Base-by-base conservation (phyloP, 2,329 filamentous ascomycete genomes). In the Colletotrichum salicis region DNA sequence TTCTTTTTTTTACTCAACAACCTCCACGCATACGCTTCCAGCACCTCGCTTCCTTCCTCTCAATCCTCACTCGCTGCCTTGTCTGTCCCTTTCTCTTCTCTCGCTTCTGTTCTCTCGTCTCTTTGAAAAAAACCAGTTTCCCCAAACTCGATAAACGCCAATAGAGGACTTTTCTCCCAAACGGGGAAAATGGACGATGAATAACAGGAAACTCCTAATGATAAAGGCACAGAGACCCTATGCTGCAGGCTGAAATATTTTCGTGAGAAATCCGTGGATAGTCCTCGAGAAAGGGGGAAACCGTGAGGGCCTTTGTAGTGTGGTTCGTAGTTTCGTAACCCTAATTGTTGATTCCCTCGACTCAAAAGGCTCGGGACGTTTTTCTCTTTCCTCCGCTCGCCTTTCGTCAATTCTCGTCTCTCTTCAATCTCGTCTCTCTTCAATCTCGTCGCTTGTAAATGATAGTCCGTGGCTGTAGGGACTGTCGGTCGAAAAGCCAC, bases 81-180 rank as follows among this genome's bases (percentile, higher is more conserved):
- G 5, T 5, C 31, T 13, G 29, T 27, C 52, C 12, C 11, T 48
- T 22, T 48, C 31, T 56, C 55, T 45, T 48, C 56, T 24, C 52
- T 57, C 37, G 8, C 62, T 65, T 52, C 27, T 58, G 37, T 62
- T 54, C 67, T 52, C 57, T 52, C 57, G 41, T 71, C 52, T 72
- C 65, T 64, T 64, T 64, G 60, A 60, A 52, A 37, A 35, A 62
- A 35, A 19, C 19, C 41, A 48, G n/a, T 64, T 29, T 54, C 70
- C 65, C 65, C 54, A 63, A 63, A 72, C 70, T 72, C 70, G 60
- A 72, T 48, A 58, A 72, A 72, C 70, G 70, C 70, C 70, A 48
- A 11, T 51, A 33, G 35, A 35, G 54, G 55, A 64, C 45, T 55
- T 60, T 60, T 29, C 24, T 19, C 35, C 13, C 19, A 31, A 31